phyloP scores from a whole-genome alignment of 2,329 filamentous ascomycete genomes.

The Paecilomyces formosus region DNA sequence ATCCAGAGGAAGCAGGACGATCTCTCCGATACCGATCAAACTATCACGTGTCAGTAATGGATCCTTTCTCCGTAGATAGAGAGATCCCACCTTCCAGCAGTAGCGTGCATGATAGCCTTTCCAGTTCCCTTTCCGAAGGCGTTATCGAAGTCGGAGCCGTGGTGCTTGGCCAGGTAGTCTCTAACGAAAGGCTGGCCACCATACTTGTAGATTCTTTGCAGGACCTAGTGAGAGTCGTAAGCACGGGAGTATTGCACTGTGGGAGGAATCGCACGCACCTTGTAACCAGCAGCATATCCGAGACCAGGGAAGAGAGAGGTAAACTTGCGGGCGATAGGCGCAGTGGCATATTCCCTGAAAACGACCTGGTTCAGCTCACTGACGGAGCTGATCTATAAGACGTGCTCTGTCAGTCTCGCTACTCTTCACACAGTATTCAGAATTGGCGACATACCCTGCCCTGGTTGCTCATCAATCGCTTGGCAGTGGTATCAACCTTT shows the following conservation, averaged over 20 bases:
- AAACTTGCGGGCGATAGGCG: constrained; percentile 68
- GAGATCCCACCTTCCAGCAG: constrained; percentile 67
- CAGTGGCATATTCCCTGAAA: constrained; percentile 80
- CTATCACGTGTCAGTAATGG: constrained; percentile 35
- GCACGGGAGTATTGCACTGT: neutral
- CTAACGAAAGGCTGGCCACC: constrained; percentile 92
- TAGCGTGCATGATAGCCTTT: constrained; percentile 97
- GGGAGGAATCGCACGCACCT: constrained; percentile 47
- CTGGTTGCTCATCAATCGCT: constrained; percentile 98
- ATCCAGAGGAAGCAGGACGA: constrained; percentile 87
- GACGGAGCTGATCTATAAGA: constrained; percentile 45
- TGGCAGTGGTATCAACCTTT: constrained; percentile 94
- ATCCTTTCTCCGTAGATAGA: neutral
- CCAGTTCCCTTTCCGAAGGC: constrained; percentile 94
- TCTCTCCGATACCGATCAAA: constrained; percentile 94
- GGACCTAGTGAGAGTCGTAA: constrained; percentile 46
- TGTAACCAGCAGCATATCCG: constrained; percentile 96
- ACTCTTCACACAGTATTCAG: neutral
- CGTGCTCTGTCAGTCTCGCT: constrained; percentile 12
- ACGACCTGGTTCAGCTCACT: constrained; percentile 79
- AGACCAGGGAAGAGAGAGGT: constrained; percentile 94
- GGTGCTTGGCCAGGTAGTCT: constrained; percentile 75
- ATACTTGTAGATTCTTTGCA: constrained; percentile 98
- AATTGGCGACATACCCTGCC: constrained; percentile 49
- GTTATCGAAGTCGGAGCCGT: constrained; percentile 74